Evolutionary conservation across 768 basidiomycete genomes (phyloP), one percentile per base, ranked within the genome.

Genomic region (Russula compacta): DNA sequence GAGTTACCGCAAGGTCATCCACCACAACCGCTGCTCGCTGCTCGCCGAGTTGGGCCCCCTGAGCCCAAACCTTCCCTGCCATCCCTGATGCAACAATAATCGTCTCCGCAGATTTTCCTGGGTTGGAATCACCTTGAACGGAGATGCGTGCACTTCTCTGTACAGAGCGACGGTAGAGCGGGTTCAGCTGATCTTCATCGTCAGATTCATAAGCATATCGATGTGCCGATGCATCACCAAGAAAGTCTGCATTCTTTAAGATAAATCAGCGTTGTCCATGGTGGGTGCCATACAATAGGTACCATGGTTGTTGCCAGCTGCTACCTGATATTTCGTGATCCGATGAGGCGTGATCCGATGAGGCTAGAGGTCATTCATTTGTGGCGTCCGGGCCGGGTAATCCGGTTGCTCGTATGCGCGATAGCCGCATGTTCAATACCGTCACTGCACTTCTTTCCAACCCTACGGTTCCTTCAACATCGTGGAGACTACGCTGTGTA

Each of bases 131-230:
- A 15, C 46, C 56, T 33, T 53, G 36, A 38, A 63, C 38, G 33
- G 55, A 57, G 39, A 53, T 29, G 6, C 44, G 39, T 33, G 52
- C 38, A 0, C 10, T 44, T 36, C 53, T 51, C 32, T 53, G 54
- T 12, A 15, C 9, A 9, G 60, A 6, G 36, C n/a, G 52, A 53
- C 44, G 36, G 46, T 48, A 39, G 36, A 65, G 67, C 2, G 67
- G 67, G 52, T 68, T 68, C 48, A 62, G 40, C 53, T 70, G 69
- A 53, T 70, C 69, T 61, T 66, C 65, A 12, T 70, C 69, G 29
- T 70, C 69, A 5, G 69, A 70, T 60, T 70, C 69, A 49, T 64
- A 55, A 12, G 64, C 68, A 40, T 70, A 65, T 39, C 69, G 60
- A 24, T 68, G 65, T 6, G 69, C 67, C n/a, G 65, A 39, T n/a